Conservation (phyloP, 2,329 filamentous ascomycete species). For the Verticillium albo-atrum region DNA sequence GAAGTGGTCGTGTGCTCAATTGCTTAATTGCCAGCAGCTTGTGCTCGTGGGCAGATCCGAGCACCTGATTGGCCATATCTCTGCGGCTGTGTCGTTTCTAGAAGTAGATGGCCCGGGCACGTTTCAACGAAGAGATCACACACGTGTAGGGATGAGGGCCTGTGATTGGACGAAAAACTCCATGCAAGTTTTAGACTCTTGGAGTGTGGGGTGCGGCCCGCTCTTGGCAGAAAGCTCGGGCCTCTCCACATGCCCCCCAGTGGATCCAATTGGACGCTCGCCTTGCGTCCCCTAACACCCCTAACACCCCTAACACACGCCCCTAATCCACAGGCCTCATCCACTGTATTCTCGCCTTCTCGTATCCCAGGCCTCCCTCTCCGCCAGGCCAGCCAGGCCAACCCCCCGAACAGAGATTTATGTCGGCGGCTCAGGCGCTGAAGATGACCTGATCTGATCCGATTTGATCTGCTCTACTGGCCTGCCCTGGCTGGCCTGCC, state of each 20-base stretch:
- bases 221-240: background rate
- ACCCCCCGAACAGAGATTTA: background rate
- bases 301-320: background rate
- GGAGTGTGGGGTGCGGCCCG: background rate
- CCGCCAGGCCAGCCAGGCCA: background rate
- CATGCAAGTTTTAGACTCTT: background rate
- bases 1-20: background rate
- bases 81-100: background rate
- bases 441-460: background rate
- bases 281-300: background rate
- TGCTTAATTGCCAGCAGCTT: background rate
- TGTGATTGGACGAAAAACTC: background rate
- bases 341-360: background rate
- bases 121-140: background rate
- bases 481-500: too few species aligned
- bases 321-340: background rate
- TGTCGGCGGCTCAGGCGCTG: background rate
- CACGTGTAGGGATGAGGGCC: background rate
- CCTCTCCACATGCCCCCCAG: background rate
- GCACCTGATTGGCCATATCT: background rate
- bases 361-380: background rate
- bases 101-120: background rate
- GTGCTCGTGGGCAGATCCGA: background rate
- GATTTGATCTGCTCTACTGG: too few species aligned
- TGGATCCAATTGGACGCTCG: background rate